These are phyloP conservation scores for Pontederia crassipes DNA, from an alignment of 176 grass and related monocot species.

Conservation along the genomic window DNA sequence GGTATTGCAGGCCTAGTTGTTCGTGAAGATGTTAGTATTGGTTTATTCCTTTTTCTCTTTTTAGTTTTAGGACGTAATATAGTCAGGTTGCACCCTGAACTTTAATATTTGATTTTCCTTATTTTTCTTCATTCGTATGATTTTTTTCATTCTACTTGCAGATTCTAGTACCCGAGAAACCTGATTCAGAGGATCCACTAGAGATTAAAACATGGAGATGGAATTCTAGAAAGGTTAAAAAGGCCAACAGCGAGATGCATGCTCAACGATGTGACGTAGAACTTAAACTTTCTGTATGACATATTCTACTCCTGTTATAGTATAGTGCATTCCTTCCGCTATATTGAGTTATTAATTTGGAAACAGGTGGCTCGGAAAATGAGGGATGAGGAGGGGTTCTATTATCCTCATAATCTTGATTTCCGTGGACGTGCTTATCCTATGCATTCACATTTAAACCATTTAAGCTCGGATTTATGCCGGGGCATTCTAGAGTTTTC, in stretches of 20 bases:
- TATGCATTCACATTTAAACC: slow-evolving; percentile 91
- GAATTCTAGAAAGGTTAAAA: slow-evolving; percentile 65
- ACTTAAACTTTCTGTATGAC: slow-evolving; percentile 83
- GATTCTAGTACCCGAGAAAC: slow-evolving; percentile 57
- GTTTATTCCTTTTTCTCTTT: not conserved
- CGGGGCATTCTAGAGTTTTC: slow-evolving; percentile 86
- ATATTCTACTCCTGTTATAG: not conserved
- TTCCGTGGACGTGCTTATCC: slow-evolving; percentile 90
- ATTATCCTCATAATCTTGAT: slow-evolving; percentile 93
- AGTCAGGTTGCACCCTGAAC: too few species aligned
- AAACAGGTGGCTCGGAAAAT: slow-evolving; percentile 93
- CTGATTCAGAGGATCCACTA: slow-evolving; percentile 44
- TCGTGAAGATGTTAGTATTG: slow-evolving; percentile 62
- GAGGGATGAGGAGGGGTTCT: slow-evolving; percentile 81
- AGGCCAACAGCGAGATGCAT: slow-evolving; percentile 72
- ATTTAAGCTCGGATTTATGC: slow-evolving; percentile 86
- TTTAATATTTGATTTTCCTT: not conserved
- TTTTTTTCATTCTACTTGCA: slow-evolving; percentile 16
- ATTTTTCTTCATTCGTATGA: not conserved
- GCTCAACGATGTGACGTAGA: slow-evolving; percentile 87
- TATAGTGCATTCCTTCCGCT: not conserved
- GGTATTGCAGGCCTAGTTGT: slow-evolving; percentile 78
- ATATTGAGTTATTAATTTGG: not conserved
- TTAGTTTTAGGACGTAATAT: not conserved
- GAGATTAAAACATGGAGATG: slow-evolving; percentile 80